phyloP scores from a whole-genome alignment of 106 monocot genomes.

The Platanthera guangdongensis region DNA sequence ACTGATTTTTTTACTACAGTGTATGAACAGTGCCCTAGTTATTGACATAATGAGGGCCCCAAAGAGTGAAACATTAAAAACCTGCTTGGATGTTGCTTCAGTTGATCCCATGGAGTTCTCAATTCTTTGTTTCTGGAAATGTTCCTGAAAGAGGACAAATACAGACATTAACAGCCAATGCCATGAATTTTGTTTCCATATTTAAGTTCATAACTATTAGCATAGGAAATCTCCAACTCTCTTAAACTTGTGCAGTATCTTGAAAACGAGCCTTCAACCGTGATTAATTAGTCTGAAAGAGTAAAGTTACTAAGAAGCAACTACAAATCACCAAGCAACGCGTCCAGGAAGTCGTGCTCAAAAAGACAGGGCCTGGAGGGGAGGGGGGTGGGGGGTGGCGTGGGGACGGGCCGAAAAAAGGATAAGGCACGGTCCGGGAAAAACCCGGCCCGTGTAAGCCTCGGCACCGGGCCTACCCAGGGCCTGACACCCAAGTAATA shows the following conservation, averaged over 20 bases:
- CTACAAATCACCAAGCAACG: background rate
- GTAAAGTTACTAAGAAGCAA: background rate
- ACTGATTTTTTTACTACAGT: no score
- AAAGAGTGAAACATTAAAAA: slow-evolving; percentile 1
- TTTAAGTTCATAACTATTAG: no score
- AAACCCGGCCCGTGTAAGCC: no score
- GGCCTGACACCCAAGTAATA: no score
- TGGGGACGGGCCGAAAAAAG: no score
- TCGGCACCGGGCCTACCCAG: no score
- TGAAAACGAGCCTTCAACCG: background rate
- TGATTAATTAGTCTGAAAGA: background rate
- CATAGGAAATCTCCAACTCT: no score
- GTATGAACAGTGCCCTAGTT: background rate
- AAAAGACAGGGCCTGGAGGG: no score
- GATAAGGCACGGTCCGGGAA: no score
- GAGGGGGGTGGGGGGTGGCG: no score
- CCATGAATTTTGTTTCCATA: background rate
- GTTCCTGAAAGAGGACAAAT: slow-evolving; percentile 48
- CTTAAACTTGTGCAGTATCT: no score
- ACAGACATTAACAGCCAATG: background rate
- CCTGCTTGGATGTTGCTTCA: slow-evolving; percentile 82
- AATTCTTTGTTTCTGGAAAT: slow-evolving; percentile 88
- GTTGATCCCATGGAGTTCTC: slow-evolving; percentile 83
- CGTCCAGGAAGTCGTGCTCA: no score
- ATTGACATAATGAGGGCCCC: background rate